These are phyloP conservation scores for Scheffersomyces stipitis DNA, from an alignment of 805 yeast genomes.

Conservation along the genomic window DNA sequence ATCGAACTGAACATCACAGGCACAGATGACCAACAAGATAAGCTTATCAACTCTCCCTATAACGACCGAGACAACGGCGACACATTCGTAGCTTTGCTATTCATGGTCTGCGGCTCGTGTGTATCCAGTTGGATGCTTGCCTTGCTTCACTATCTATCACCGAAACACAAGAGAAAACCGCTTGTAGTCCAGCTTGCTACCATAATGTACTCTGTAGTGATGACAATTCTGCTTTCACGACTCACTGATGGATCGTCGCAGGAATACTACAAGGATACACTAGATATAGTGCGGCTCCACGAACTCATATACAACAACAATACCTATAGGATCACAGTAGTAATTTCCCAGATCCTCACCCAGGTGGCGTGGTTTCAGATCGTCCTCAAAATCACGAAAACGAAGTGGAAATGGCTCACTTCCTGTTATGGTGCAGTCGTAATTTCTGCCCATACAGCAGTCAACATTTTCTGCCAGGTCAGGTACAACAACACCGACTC, in stretches of 20 bases:
- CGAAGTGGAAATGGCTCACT: constrained; percentile 25
- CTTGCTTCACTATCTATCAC: constrained; percentile 53
- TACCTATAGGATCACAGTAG: constrained; percentile 37
- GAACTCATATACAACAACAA: constrained; percentile 34
- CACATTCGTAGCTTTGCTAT: constrained; percentile 45
- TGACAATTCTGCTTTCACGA: constrained; percentile 50
- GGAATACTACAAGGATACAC: constrained; percentile 55
- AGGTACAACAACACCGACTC: constrained; percentile 7
- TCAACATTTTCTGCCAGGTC: constrained; percentile 13
- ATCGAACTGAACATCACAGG: constrained; percentile 1
- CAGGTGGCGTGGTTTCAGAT: constrained; percentile 59
- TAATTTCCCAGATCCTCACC: constrained; percentile 44
- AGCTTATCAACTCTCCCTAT: constrained; percentile 17
- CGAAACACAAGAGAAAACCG: constrained; percentile 54
- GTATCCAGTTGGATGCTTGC: constrained; percentile 72
- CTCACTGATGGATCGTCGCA: constrained; percentile 44
- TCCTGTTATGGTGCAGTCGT: constrained; percentile 18
- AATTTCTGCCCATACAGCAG: constrained; percentile 14
- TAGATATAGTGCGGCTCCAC: constrained; percentile 49
- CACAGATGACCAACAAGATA: background rate
- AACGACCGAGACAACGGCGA: constrained; percentile 38
- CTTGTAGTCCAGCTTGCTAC: constrained; percentile 56
- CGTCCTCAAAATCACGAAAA: constrained; percentile 23
- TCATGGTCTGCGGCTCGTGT: constrained; percentile 54
- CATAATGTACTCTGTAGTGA: constrained; percentile 52